Evolutionary conservation across 2,329 filamentous ascomycete genomes (phyloP).

Genomic region (Elsinoe batatas): DNA sequence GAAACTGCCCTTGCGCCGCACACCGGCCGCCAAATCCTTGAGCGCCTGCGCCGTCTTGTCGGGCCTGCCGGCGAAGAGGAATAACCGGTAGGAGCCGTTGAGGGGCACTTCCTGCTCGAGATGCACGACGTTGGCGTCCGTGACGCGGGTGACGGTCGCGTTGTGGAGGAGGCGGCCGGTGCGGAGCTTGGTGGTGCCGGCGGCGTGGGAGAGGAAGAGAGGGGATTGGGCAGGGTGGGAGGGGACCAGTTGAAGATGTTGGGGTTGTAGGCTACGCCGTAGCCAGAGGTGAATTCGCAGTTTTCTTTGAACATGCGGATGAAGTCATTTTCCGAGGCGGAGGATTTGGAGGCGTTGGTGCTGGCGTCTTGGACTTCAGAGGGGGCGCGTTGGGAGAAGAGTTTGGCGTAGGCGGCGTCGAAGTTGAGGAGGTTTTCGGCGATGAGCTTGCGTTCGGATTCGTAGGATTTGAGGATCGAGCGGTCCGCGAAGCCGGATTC

Average conservation of each 20-base stretch:
- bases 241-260: slow-evolving; percentile 78
- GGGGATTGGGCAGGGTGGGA: slow-evolving; percentile 61
- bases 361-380: slow-evolving; percentile 50
- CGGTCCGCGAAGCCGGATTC: slow-evolving; percentile 71
- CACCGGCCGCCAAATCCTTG: slow-evolving; percentile 55
- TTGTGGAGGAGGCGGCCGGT: slow-evolving; percentile 69
- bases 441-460: slow-evolving; percentile 72
- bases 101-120: slow-evolving; percentile 82
- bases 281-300: slow-evolving; percentile 87
- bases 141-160: slow-evolving; percentile 72
- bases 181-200: slow-evolving; percentile 50
- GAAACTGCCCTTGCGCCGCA: slow-evolving; percentile 61
- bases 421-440: slow-evolving; percentile 79
- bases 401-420: slow-evolving; percentile 78
- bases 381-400: slow-evolving; percentile 73
- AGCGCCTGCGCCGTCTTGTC: slow-evolving; percentile 52
- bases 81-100: slow-evolving; percentile 80
- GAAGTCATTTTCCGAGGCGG: slow-evolving; percentile 61
- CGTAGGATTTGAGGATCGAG: slow-evolving; percentile 71
- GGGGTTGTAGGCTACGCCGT: slow-evolving; percentile 74
- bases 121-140: slow-evolving; percentile 81
- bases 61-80: slow-evolving; percentile 69
- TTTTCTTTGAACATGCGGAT: slow-evolving; percentile 82
- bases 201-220: slow-evolving; percentile 53
- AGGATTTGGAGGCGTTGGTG: slow-evolving; percentile 39